phyloP scores from a whole-genome alignment of 192 early-diverging fungal species.

The Irineochytrium annulatum region DNA sequence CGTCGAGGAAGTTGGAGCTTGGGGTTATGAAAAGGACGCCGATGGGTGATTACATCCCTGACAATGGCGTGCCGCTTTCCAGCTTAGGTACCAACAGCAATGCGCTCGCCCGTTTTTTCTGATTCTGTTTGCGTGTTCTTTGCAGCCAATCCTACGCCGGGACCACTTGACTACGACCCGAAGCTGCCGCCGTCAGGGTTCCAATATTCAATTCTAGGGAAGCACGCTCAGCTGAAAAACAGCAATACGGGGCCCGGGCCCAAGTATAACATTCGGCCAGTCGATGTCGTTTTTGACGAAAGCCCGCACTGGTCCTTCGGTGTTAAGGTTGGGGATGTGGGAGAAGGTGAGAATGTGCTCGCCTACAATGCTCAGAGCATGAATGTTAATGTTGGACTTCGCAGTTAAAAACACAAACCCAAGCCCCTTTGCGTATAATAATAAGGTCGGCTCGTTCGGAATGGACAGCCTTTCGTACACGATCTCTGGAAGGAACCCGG shows the following conservation, averaged over 20 bases:
- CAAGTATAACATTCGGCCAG: constrained; percentile 31
- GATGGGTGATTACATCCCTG: constrained; percentile 47
- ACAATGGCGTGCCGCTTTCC: constrained; percentile 31
- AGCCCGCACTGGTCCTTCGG: constrained; percentile 46
- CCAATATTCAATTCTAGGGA: constrained; percentile 50
- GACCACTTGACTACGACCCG: constrained; percentile 43
- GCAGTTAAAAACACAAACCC: constrained; percentile 29
- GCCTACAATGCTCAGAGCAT: neutral
- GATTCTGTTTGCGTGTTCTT: neutral
- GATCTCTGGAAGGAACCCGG: constrained; percentile 34
- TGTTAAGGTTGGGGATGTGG: constrained; percentile 14
- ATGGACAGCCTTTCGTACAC: constrained; percentile 32
- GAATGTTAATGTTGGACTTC: neutral
- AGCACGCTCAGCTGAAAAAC: constrained; percentile 21
- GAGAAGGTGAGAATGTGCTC: neutral
- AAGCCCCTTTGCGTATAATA: constrained; percentile 38
- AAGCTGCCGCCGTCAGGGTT: constrained; percentile 38
- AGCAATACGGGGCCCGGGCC: constrained; percentile 40
- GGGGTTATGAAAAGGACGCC: constrained; percentile 35
- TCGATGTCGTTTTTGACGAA: constrained; percentile 30
- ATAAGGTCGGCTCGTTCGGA: constrained; percentile 23
- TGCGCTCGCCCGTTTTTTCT: neutral
- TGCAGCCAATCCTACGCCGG: constrained; percentile 45
- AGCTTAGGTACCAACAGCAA: constrained; percentile 40
- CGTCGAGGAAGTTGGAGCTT: constrained; percentile 2